Conservation (phyloP, 108 stramenopile species). For the Asterionellopsis glacialis region DNA sequence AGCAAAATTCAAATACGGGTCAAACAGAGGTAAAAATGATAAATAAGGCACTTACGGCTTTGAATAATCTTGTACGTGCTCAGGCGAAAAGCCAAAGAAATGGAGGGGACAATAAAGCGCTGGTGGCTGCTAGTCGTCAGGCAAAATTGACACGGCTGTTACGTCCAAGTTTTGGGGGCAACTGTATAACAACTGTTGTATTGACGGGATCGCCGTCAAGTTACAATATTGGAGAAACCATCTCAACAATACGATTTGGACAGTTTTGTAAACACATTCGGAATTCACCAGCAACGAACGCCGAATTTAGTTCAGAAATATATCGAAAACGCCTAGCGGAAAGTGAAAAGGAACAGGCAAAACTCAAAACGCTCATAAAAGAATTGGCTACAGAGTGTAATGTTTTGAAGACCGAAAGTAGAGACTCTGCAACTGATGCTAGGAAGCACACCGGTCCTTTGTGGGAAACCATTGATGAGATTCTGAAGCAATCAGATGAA, state of each 20-base stretch:
- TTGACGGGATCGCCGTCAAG: conserved; percentile 79
- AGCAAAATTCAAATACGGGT: conserved; percentile 22
- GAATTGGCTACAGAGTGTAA: conserved; percentile 62
- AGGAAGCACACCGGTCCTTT: conserved; percentile 19
- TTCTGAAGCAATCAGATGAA: conserved; percentile 6
- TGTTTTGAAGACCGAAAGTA: conserved; percentile 10
- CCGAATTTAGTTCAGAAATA: conserved; percentile 31
- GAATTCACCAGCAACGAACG: conserved; percentile 43
- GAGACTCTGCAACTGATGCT: neutral
- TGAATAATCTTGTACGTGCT: conserved; percentile 67
- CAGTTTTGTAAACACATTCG: conserved; percentile 44
- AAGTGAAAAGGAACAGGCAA: conserved; percentile 48
- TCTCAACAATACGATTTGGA: conserved; percentile 80
- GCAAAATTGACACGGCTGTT: conserved; percentile 82
- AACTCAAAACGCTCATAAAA: conserved; percentile 50
- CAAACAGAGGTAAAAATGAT: conserved; percentile 74
- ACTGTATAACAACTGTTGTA: conserved; percentile 72
- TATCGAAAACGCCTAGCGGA: conserved; percentile 52
- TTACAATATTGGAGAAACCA: conserved; percentile 78
- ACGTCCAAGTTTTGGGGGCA: conserved; percentile 84
- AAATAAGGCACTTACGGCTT: conserved; percentile 69
- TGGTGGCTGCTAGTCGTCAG: conserved; percentile 47
- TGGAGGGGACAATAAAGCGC: conserved; percentile 27
- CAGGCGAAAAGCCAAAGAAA: conserved; percentile 50
- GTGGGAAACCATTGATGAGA: conserved; percentile 34